These are phyloP conservation scores for Crithidia bombi DNA, from an alignment of 208 protist species.

Conservation along the genomic window DNA sequence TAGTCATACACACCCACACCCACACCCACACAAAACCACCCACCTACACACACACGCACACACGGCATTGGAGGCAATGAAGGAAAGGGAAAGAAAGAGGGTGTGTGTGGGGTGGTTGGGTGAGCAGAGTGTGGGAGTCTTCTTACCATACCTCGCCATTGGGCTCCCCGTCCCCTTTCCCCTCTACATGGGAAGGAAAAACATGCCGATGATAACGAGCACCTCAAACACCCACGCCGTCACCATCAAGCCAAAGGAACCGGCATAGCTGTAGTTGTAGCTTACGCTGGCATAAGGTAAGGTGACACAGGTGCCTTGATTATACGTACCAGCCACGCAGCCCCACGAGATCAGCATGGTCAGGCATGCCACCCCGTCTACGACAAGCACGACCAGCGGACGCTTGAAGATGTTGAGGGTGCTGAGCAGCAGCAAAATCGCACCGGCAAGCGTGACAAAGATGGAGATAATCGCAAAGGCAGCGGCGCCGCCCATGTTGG, in stretches of 20 bases:
- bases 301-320: conserved; percentile 34
- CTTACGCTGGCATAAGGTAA: conserved; percentile 27
- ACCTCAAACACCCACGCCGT: conserved; percentile 48
- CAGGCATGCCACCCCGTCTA: conserved; percentile 36
- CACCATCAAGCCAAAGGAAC: conserved; percentile 47
- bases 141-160: not conserved
- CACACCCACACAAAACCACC: no score
- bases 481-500: conserved; percentile 41
- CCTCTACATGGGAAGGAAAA: conserved; percentile 36
- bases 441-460: conserved; percentile 35
- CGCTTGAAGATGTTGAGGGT: conserved; percentile 32
- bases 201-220: conserved; percentile 33
- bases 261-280: conserved; percentile 34
- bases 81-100: conserved; percentile 2
- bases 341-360: conserved; percentile 48
- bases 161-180: not conserved
- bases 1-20: no score
- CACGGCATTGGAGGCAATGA: not conserved
- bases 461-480: conserved; percentile 59
- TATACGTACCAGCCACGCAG: conserved; percentile 39
- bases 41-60: no score
- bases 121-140: no score
- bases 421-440: conserved; percentile 32
- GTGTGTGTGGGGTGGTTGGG: no score
- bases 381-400: conserved; percentile 29